A percentile compares a stretch with the other conserved stretches of the same genome.
Conservation (phyloP, 768 basidiomycete species). For the Leccinum incarnatum region DNA sequence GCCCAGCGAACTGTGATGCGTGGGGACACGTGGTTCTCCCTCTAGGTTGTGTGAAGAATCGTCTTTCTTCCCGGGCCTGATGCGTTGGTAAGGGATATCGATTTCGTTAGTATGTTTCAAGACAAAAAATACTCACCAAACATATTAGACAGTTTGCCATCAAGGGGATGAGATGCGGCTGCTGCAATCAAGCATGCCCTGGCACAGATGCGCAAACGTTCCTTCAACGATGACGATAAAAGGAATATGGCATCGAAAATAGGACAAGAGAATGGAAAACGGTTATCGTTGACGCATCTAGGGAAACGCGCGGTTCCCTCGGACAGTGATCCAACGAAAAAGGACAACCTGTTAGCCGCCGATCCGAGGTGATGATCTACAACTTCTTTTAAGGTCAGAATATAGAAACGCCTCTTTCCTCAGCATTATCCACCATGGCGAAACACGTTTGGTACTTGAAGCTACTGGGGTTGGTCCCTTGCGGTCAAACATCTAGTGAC, state of each 20-base stretch:
- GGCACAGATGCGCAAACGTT: background rate
- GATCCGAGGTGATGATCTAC: too few relatives aligned
- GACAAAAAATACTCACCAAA: background rate
- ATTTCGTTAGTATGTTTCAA: too few relatives aligned
- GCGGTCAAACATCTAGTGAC: background rate
- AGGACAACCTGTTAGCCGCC: background rate
- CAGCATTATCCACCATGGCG: background rate
- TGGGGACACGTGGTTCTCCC: background rate
- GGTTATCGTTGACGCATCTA: background rate
- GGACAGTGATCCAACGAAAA: background rate
- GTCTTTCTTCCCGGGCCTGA: too few relatives aligned
- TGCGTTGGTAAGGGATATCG: too few relatives aligned
- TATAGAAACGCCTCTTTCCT: background rate
- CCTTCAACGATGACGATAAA: background rate
- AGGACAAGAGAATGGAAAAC: background rate
- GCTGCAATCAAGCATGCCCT: background rate
- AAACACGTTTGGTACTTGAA: background rate
- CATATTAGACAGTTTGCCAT: background rate
- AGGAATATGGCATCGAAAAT: background rate
- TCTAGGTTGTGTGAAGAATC: too few relatives aligned
- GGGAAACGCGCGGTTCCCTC: too few relatives aligned
- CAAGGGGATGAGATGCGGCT: background rate
- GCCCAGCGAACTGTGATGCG: slow-evolving; percentile 51
- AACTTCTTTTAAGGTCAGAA: background rate
- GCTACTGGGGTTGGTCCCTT: background rate